Evolutionary conservation across 2,329 filamentous ascomycete species (phyloP).

Genomic region (Xylariaceae sp.): DNA sequence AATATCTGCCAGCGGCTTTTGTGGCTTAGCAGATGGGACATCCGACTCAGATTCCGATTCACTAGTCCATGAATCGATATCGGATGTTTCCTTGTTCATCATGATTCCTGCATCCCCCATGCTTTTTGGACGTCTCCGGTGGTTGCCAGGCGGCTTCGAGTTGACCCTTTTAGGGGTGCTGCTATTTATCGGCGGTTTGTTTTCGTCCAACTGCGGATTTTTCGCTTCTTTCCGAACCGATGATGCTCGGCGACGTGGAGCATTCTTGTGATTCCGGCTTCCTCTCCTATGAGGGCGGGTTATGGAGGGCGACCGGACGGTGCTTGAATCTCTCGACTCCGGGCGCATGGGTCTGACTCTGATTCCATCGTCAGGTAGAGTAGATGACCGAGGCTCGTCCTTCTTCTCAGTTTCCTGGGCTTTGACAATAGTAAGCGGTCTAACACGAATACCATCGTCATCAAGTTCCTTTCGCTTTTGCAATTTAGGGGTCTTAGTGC

Average conservation of each 20-base stretch:
- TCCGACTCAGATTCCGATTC: conserved; percentile 33
- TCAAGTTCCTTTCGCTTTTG: conserved; percentile 22
- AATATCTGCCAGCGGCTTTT: conserved; percentile 54
- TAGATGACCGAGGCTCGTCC: conserved; percentile 22
- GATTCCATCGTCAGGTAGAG: conserved; percentile 34
- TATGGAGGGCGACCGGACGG: conserved; percentile 27
- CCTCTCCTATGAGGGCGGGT: conserved; percentile 24
- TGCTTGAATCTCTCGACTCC: conserved; percentile 26
- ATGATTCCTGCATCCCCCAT: conserved; percentile 26
- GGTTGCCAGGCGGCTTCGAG: conserved; percentile 21
- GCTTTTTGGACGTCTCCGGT: conserved; percentile 22
- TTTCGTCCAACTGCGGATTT: conserved; percentile 33
- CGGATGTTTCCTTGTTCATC: conserved; percentile 31
- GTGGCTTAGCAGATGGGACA: conserved; percentile 38
- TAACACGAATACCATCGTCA: conserved; percentile 31
- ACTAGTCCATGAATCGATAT: conserved; percentile 31
- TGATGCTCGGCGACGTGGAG: conserved; percentile 23
- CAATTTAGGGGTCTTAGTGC: conserved; percentile 18
- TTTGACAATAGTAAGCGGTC: conserved; percentile 20
- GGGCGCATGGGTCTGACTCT: conserved; percentile 27
- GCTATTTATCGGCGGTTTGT: conserved; percentile 37
- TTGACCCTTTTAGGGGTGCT: conserved; percentile 21
- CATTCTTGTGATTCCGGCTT: conserved; percentile 20
- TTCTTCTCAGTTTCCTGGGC: conserved; percentile 20
- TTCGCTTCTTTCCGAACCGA: conserved; percentile 31